Percentiles rank a stretch among this genome's conserved stretches.
These are phyloP conservation scores for Aplosporella prunicola DNA, from an alignment of 2,329 filamentous ascomycete genomes.

Conservation along the genomic window DNA sequence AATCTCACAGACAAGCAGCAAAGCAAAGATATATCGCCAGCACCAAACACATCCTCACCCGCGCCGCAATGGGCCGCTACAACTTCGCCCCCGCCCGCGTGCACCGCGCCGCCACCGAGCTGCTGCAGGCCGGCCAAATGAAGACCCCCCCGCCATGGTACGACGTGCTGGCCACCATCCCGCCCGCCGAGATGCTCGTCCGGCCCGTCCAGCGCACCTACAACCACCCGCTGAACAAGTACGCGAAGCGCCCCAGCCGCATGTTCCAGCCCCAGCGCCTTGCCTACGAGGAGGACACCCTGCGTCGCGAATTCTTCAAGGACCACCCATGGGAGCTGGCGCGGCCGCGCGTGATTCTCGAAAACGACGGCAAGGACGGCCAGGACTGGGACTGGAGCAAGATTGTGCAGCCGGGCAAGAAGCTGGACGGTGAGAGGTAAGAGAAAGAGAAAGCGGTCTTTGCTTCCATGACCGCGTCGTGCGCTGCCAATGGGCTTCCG, in stretches of 20 bases:
- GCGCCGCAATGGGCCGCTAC: slow-evolving; percentile 42
- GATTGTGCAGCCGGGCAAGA: slow-evolving; percentile 63
- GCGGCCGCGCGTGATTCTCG: slow-evolving; percentile 72
- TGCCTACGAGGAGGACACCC: slow-evolving; percentile 69
- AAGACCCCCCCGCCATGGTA: slow-evolving; percentile 48
- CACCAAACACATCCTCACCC: slow-evolving; percentile 28
- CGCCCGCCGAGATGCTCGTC: slow-evolving; percentile 50
- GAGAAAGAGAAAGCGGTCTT: slow-evolving; percentile 1
- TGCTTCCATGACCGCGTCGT: slow-evolving; percentile 8
- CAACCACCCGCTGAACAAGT: slow-evolving; percentile 28
- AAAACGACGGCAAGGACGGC: slow-evolving; percentile 74
- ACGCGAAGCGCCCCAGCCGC: slow-evolving; percentile 54
- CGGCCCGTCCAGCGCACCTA: slow-evolving; percentile 36
- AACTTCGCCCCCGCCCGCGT: slow-evolving; percentile 44
- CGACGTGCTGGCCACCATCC: slow-evolving; percentile 45
- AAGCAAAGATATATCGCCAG: background rate
- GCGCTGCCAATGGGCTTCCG: no score
- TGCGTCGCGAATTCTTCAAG: slow-evolving; percentile 74
- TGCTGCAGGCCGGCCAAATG: slow-evolving; percentile 30
- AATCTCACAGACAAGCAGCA: no score
- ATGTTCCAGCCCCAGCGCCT: slow-evolving; percentile 74
- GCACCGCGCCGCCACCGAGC: slow-evolving; percentile 42
- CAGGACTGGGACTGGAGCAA: slow-evolving; percentile 71
- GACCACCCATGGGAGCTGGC: slow-evolving; percentile 98
- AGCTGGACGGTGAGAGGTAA: slow-evolving; percentile 76